These are phyloP conservation scores for Mycena latifolia DNA, from an alignment of 768 basidiomycete genomes.

Conservation along the genomic window DNA sequence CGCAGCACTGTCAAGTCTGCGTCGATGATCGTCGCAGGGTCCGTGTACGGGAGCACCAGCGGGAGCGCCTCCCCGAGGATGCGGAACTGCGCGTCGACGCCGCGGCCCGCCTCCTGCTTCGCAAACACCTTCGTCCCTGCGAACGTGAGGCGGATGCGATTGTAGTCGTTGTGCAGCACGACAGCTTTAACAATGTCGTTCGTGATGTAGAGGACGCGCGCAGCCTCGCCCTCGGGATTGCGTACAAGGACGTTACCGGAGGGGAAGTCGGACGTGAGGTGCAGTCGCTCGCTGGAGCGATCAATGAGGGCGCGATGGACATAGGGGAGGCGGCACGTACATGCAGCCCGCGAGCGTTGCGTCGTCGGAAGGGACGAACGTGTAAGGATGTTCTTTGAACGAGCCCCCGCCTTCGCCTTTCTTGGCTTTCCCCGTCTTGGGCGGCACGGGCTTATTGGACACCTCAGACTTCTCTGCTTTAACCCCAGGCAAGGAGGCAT, in stretches of 20 bases:
- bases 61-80: conserved; percentile 89
- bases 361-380: conserved; percentile 79
- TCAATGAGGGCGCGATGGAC: neutral
- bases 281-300: conserved; percentile 73
- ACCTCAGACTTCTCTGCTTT: neutral
- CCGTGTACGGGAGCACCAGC: conserved; percentile 85
- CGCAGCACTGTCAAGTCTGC: conserved; percentile 69
- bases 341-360: conserved; percentile 78
- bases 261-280: conserved; percentile 80
- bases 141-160: conserved; percentile 86
- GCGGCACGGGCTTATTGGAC: neutral
- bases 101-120: conserved; percentile 85
- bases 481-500: neutral
- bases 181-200: conserved; percentile 89
- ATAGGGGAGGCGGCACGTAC: conserved; percentile 57
- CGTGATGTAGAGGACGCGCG: conserved; percentile 88
- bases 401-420: conserved; percentile 46
- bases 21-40: conserved; percentile 70
- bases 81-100: conserved; percentile 73
- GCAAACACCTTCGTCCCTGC: conserved; percentile 96
- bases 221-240: conserved; percentile 73
- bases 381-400: conserved; percentile 95
- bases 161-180: conserved; percentile 84
- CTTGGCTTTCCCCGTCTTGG: conserved; percentile 35
- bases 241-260: conserved; percentile 85